Evolutionary conservation across 106 monocot species (phyloP).

Genomic region (Hemerocallis citrina): DNA sequence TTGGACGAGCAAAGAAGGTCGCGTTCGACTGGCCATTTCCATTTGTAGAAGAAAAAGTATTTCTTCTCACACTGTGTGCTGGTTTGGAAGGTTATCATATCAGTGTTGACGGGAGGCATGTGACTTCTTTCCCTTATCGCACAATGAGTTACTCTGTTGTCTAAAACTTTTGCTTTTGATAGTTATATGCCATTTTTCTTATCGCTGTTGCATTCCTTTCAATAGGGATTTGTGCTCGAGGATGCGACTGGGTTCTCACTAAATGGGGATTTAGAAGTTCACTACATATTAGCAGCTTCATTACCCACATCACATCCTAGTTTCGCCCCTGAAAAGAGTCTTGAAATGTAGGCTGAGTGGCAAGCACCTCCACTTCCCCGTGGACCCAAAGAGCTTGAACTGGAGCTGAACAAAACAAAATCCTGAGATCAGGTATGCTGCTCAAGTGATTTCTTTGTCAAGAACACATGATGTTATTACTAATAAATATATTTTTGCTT

Average conservation of each 20-base stretch:
- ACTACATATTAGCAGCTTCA: conserved; percentile 75
- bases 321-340: conserved; percentile 67
- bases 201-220: conserved; percentile 3
- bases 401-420: too few species aligned
- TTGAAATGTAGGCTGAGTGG: conserved; percentile 75
- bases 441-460: too few species aligned
- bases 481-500: too few species aligned
- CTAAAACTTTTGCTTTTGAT: too few species aligned
- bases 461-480: too few species aligned
- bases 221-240: conserved; percentile 89
- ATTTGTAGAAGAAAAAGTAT: conserved; percentile 72
- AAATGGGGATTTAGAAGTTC: conserved; percentile 80
- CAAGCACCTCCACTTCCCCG: conserved; percentile 62
- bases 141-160: conserved; percentile 76
- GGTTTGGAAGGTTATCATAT: conserved; percentile 96
- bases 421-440: too few species aligned
- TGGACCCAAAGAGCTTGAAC: conserved; percentile 62
- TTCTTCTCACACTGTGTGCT: conserved; percentile 86
- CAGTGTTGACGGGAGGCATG: conserved; percentile 87
- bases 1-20: conserved; percentile 81
- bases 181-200: not conserved
- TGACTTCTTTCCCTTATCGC: conserved; percentile 92
- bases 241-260: conserved; percentile 90
- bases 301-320: conserved; percentile 87
- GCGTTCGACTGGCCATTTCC: conserved; percentile 91